Base-by-base conservation (phyloP, 768 basidiomycete genomes). In the Leccinum sublutescens region DNA sequence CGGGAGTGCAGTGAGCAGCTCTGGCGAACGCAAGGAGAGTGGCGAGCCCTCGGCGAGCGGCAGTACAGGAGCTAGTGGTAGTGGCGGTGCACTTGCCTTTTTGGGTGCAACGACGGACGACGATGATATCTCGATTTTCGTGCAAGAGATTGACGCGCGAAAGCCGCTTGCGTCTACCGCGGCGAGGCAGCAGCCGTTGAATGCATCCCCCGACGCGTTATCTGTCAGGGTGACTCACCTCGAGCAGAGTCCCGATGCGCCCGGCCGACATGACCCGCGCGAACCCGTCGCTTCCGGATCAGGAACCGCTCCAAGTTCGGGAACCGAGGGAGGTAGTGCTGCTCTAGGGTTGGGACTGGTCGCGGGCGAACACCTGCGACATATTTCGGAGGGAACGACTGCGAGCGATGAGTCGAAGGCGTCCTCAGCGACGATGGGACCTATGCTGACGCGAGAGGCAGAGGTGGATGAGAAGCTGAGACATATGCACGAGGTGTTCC, bases 91-190 rank as follows among this genome's bases (percentile, higher is more conserved):
- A 2, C 68, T 82, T 8, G 80, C 80, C 5, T 82, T 77, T 66
- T 69, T 85, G 56, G 78, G 78, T 54, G 72, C 76, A 1, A 75
- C 76, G 49, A 82, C 82, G 6, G 87, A 91, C 61, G 87, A 91
- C 64, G 89, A 90, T 63, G 90, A 91, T 53, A 84, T 92, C 29
- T 89, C 89, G 5, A 77, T 81, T 12, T 92, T 91, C 64, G 86
- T 92, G 45, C 85, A 87, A 66, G 87, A 91, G 50, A 89, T 90
- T 52, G 89, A 89, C 64, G 75, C 82, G 25, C 79, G 87, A 25
- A 86, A 85, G 66, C 89, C 89, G 3, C 75, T 92, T 8, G 64
- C 66, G 36, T 67, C 58, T 6, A 64, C 51, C n/a, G 57, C 56
- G 25, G 63, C 66, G 25, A 60, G 68, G 34, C 64, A 57, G 34